Percentiles rank a stretch among this genome's conserved stretches.
Evolutionary conservation across 371 early-diverging fungal genomes (phyloP).

Genomic region (Coemansia sp.): DNA sequence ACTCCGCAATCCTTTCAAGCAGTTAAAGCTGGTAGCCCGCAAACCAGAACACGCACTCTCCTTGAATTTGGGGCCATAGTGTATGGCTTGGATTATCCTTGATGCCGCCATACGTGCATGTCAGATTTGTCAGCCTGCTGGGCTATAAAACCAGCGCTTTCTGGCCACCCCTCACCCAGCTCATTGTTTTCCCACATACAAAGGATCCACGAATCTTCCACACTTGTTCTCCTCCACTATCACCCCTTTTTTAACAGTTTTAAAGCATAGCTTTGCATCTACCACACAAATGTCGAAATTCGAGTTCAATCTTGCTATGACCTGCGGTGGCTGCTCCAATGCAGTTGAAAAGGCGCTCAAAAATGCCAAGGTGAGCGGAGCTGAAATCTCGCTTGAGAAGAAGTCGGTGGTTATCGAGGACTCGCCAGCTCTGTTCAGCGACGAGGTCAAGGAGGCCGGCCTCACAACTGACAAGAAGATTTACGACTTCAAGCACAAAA

Average conservation of each 20-base stretch:
- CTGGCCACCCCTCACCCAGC: neutral
- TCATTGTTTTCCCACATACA: neutral
- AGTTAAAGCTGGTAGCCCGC: no score
- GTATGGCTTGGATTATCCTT: neutral
- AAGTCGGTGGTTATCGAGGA: conserved; percentile 32
- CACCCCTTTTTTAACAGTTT: neutral
- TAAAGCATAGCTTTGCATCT: neutral
- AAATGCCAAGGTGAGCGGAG: conserved; percentile 28
- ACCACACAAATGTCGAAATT: conserved; percentile 20
- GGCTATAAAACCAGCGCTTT: neutral
- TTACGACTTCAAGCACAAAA: conserved; percentile 2
- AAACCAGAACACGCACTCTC: no score
- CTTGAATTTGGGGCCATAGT: no score
- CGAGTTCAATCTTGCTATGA: conserved; percentile 60
- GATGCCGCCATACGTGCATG: neutral
- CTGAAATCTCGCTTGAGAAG: conserved; percentile 17
- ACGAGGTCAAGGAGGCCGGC: neutral
- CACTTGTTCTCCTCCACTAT: neutral
- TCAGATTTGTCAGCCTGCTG: neutral
- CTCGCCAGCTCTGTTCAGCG: neutral
- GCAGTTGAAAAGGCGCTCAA: conserved; percentile 57
- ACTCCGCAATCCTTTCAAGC: neutral
- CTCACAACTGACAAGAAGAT: neutral
- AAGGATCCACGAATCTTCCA: neutral
- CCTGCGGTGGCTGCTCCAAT: conserved; percentile 61